A percentile compares a stretch with the other conserved stretches of the same genome.
These are phyloP conservation scores for Saccharum officinarum DNA, from an alignment of 176 grass and related monocot genomes.

Conservation along the genomic window DNA sequence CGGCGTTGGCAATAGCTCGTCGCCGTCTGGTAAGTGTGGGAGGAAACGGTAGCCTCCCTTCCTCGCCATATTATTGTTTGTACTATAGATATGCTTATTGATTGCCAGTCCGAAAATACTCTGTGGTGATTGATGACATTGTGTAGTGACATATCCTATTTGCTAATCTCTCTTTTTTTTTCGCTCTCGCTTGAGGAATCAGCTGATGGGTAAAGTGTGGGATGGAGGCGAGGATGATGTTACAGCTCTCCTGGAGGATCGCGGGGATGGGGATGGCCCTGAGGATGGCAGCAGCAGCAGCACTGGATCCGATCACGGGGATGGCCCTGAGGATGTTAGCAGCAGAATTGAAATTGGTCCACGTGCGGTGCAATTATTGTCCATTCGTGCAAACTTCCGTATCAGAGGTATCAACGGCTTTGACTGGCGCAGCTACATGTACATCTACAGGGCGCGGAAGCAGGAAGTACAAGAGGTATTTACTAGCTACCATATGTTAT, in stretches of 20 bases:
- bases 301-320: too few species aligned
- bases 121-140: not conserved
- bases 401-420: not conserved
- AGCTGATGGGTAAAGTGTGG: not conserved
- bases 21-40: too few species aligned
- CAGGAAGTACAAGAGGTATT: slow-evolving; percentile 24
- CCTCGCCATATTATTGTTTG: too few species aligned
- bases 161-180: not conserved
- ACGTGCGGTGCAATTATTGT: not conserved
- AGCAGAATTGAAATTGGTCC: not conserved
- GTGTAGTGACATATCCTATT: slow-evolving; percentile 12
- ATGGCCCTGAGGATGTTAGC: not conserved
- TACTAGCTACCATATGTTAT: not conserved
- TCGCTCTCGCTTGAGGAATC: not conserved
- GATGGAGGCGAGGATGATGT: not conserved
- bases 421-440: not conserved
- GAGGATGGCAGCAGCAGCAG: not conserved
- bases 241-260: not conserved
- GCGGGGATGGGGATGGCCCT: not conserved
- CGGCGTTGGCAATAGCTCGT: too few species aligned
- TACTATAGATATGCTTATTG: too few species aligned
- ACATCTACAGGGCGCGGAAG: not conserved
- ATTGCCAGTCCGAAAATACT: not conserved
- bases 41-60: too few species aligned
- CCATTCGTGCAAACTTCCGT: slow-evolving; percentile 15